Evolutionary conservation across 192 early-diverging fungal species (phyloP), one percentile per base, ranked within the genome.

Genomic region (Umbelopsis isabellina): DNA sequence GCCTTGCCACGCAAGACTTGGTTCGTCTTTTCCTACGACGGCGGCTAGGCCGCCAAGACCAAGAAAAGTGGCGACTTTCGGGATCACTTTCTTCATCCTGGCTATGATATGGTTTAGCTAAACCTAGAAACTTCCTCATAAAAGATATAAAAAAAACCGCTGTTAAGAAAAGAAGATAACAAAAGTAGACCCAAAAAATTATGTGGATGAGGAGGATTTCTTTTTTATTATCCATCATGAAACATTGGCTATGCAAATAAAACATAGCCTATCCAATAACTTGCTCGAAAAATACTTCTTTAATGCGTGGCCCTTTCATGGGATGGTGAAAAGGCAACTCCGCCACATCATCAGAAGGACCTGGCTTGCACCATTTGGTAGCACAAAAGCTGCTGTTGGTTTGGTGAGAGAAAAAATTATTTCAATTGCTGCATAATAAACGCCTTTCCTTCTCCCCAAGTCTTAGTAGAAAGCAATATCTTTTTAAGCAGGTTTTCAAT

Each of bases 121-220:
- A 25, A 25, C 55, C 30, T 27, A 61, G 55, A 33, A 61, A 61
- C 18, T 61, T 61, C 55, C 25, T 61, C 55, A 61, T 61, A 41
- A 6, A 41, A 37, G 55, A 61, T 35, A 33, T 18, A 33, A 61
- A 35, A 61, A 61, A 61, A 13, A 52, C 21, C 12, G 55, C 16
- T 27, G 55, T 25, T 11, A 13, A 35, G 25, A 25, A 61, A 13
- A 61, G 33, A n/a, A 61, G 30, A 61, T 25, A 30, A 25, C 27
- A 41, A 41, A 41, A 41, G 37, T 41, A 41, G 37, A 41, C 37
- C 37, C 37, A 41, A 41, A 30, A 10, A 5, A 4, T 41, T 41
- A 41, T 1, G 37, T 41, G 37, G 37, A 41, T 10, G 37, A n/a
- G 37, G 37, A 41, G 37, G 37, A 30, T 41, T 41, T 41, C 37